These are phyloP conservation scores for Pseudoscleropodium purum DNA, from an alignment of 225 moss, liverwort and hornwort species.

Conservation along the genomic window DNA sequence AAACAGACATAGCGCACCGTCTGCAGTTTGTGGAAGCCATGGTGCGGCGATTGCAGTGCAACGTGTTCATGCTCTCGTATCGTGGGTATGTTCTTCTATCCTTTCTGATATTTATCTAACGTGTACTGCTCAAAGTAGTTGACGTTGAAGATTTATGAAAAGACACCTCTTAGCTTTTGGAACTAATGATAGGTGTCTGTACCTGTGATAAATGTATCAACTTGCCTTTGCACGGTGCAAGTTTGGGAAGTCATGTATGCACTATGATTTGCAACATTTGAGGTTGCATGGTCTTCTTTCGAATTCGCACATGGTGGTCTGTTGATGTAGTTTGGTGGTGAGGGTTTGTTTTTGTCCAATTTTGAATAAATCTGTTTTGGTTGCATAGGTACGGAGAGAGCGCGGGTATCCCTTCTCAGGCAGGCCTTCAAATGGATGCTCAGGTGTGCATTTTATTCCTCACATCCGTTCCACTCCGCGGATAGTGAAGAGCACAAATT, in stretches of 20 bases:
- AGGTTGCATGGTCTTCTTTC: not conserved
- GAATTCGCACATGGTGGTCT: not conserved
- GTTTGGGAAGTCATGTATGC: not conserved
- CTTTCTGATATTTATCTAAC: not conserved
- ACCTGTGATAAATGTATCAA: not conserved
- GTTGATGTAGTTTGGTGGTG: not conserved
- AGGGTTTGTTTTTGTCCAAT: not conserved
- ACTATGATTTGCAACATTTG: not conserved
- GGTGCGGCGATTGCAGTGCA: slow-evolving; percentile 67
- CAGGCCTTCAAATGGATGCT: slow-evolving; percentile 75
- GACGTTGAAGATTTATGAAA: not conserved
- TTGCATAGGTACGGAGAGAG: slow-evolving; percentile 75
- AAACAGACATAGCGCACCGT: slow-evolving; percentile 84
- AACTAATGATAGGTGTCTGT: not conserved
- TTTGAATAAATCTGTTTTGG: not conserved
- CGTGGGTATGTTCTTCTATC: slow-evolving; percentile 51
- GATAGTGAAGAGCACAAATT: not conserved
- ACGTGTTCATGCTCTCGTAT: slow-evolving; percentile 94
- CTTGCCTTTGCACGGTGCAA: not conserved
- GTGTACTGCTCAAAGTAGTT: not conserved
- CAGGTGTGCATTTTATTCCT: slow-evolving; percentile 30
- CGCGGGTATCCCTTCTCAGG: slow-evolving; percentile 78
- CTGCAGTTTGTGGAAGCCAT: slow-evolving; percentile 75
- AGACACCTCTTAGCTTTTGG: not conserved
- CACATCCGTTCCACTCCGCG: not conserved